A percentile compares a stretch with the other conserved stretches of the same genome.
Conservation (phyloP, 208 protist genomes). For the Trypanosoma grayi region DNA sequence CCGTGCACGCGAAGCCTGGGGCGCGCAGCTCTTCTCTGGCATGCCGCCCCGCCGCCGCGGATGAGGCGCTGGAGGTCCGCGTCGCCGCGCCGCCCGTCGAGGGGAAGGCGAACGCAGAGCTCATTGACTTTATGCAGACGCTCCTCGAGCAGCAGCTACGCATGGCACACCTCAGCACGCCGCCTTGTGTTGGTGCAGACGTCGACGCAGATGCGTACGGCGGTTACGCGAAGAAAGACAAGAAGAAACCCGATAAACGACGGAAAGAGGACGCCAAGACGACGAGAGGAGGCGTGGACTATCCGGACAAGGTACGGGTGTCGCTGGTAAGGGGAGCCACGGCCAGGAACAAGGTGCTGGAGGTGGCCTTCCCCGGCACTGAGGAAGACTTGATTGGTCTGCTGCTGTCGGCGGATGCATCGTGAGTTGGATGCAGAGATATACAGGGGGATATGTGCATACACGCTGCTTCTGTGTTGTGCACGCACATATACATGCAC, state of each 20-base stretch:
- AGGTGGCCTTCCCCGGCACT: constrained; percentile 50
- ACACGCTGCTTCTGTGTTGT: too few species aligned
- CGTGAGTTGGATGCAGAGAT: not conserved
- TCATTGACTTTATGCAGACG: constrained; percentile 61
- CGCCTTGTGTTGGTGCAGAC: not conserved
- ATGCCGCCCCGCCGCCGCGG: constrained; percentile 17
- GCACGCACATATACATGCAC: too few species aligned
- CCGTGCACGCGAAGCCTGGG: constrained; percentile 75
- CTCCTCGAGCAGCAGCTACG: constrained; percentile 36
- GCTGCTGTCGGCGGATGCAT: constrained; percentile 36
- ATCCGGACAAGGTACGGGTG: constrained; percentile 39
- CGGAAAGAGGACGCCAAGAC: constrained; percentile 12
- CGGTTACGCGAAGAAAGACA: not conserved
- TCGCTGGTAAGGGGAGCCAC: constrained; percentile 52
- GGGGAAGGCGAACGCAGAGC: constrained; percentile 77
- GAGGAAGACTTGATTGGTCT: constrained; percentile 50
- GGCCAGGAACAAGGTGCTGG: constrained; percentile 55
- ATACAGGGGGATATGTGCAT: too few species aligned
- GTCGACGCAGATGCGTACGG: not conserved
- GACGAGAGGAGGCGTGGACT: not conserved
- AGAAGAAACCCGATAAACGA: constrained; percentile 20
- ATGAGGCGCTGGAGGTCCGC: constrained; percentile 47
- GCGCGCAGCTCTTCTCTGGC: constrained; percentile 46
- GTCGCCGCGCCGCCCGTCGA: constrained; percentile 74
- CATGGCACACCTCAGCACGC: not conserved